Evolutionary conservation across 805 yeast genomes (phyloP).

Genomic region (Monosporozyma aquatica): DNA sequence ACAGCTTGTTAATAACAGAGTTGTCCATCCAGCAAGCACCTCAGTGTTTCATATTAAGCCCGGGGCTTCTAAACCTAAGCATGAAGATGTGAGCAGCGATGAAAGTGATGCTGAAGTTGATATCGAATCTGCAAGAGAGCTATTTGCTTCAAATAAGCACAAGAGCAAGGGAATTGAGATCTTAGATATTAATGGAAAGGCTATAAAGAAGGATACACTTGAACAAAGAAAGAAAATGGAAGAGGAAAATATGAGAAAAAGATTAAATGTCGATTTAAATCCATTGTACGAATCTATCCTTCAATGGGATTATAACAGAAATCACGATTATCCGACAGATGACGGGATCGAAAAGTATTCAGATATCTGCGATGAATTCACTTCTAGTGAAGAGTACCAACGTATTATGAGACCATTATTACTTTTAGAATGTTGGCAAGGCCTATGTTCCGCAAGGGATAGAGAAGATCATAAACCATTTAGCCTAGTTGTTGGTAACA

Average conservation of each 20-base stretch:
- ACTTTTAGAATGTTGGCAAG: constrained; percentile 89
- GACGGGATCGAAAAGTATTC: constrained; percentile 33
- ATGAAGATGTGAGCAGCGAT: constrained; percentile 29
- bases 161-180: constrained; percentile 27
- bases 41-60: constrained; percentile 40
- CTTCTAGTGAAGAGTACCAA: constrained; percentile 55
- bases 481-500: constrained; percentile 60
- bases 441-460: constrained; percentile 62
- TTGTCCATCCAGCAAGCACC: constrained; percentile 41
- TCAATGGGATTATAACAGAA: constrained; percentile 63
- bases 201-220: constrained; percentile 30
- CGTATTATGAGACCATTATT: constrained; percentile 69
- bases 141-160: constrained; percentile 29
- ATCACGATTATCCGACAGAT: constrained; percentile 51
- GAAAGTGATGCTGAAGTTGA: constrained; percentile 36
- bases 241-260: constrained; percentile 66
- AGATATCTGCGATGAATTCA: constrained; percentile 48
- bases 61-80: constrained; percentile 14
- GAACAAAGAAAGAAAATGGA: constrained; percentile 43
- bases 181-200: constrained; percentile 37
- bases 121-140: constrained; percentile 30
- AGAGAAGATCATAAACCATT: constrained; percentile 51
- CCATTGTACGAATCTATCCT: constrained; percentile 65
- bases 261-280: constrained; percentile 68
- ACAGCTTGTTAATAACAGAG: constrained; percentile 24